Percentiles rank a stretch among this genome's conserved stretches.
These are phyloP conservation scores for Cryptosporidium sp. DNA, from an alignment of 169 alveolate species.

Conservation along the genomic window DNA sequence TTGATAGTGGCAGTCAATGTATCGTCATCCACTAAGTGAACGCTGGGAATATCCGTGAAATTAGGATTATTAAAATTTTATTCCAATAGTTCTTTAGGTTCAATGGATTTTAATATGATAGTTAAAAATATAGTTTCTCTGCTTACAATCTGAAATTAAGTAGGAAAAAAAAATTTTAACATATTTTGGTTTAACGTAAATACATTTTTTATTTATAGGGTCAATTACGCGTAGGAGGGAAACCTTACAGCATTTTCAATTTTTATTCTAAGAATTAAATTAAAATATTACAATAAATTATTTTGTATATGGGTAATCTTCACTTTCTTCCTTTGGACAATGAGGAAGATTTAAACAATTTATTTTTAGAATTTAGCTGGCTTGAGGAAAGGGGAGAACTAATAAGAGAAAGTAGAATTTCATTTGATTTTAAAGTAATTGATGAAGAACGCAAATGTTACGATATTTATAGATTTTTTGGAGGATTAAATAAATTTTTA, in stretches of 20 bases:
- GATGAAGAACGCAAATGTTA: background rate
- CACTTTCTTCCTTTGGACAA: conserved; percentile 6
- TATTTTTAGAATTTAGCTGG: conserved; percentile 50
- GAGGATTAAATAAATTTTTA: conserved; percentile 15
- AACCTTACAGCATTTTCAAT: background rate
- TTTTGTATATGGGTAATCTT: conserved; percentile 37
- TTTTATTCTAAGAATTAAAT: background rate
- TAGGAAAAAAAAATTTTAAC: background rate
- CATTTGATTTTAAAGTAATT: conserved; percentile 32
- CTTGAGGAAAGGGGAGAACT: conserved; percentile 21
- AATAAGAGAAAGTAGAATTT: conserved; percentile 16
- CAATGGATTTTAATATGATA: background rate
- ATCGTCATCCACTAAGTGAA: background rate
- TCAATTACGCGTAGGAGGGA: background rate
- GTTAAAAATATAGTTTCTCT: background rate
- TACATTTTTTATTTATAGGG: background rate
- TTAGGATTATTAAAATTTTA: too few species aligned
- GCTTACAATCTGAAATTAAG: too few species aligned
- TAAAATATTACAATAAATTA: background rate
- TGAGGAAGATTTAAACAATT: conserved; percentile 32
- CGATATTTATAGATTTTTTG: conserved; percentile 42
- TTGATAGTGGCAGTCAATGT: too few species aligned
- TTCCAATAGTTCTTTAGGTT: background rate
- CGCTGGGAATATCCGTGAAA: background rate
- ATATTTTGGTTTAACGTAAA: background rate